These are phyloP conservation scores for Penicillium bialowiezense DNA, from an alignment of 495 filamentous ascomycete species.

Conservation along the genomic window DNA sequence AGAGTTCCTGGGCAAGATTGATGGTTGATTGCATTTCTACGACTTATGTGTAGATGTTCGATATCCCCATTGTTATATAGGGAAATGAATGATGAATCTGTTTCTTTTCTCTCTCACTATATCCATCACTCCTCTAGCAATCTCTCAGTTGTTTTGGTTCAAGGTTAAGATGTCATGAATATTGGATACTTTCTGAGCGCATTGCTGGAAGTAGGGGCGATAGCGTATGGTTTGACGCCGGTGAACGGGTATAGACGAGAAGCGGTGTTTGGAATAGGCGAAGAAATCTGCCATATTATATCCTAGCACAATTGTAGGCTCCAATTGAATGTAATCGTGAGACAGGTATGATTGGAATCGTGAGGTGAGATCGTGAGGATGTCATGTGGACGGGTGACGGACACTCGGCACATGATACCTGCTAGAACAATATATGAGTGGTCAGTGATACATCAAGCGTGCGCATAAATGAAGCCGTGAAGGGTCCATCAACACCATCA, in stretches of 20 bases:
- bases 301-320: too few species aligned
- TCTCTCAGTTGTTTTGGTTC: too few species aligned
- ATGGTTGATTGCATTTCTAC: conserved; percentile 15
- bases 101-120: not conserved
- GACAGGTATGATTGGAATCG: not conserved
- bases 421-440: not conserved
- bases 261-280: too few species aligned
- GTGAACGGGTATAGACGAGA: too few species aligned
- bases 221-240: too few species aligned
- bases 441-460: not conserved
- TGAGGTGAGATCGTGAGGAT: not conserved
- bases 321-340: not conserved
- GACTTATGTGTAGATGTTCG: not conserved
- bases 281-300: too few species aligned
- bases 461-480: not conserved
- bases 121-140: not conserved
- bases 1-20: conserved; percentile 45
- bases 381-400: not conserved
- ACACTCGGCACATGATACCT: not conserved
- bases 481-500: too few species aligned
- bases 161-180: too few species aligned
- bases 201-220: too few species aligned
- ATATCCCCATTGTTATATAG: not conserved
- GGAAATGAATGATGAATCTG: not conserved
- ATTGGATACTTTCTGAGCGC: too few species aligned